Evolutionary conservation across 2,329 filamentous ascomycete species (phyloP).

Genomic region (Monilinia fructigena): DNA sequence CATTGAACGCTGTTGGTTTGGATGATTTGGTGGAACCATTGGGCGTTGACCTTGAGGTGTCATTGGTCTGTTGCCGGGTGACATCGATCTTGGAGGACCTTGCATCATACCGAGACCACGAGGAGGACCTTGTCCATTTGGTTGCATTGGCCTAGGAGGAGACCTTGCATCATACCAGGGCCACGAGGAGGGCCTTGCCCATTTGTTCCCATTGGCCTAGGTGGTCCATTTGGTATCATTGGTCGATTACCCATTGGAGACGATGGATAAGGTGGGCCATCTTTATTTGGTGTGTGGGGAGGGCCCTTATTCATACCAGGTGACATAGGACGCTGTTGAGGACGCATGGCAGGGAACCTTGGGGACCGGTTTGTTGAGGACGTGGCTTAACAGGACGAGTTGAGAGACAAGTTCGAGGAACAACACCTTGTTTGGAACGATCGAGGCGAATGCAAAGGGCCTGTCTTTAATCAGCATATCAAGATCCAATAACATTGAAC

Average conservation of each 20-base stretch:
- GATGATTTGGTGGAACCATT: slow-evolving; percentile 14
- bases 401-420: slow-evolving; percentile 89
- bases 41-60: slow-evolving; percentile 19
- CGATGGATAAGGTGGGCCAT: slow-evolving; percentile 9
- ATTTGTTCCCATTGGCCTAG: slow-evolving; percentile 27
- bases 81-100: slow-evolving; percentile 22
- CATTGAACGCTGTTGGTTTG: slow-evolving; percentile 23
- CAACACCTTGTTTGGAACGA: slow-evolving; percentile 87
- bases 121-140: slow-evolving; percentile 19
- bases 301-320: slow-evolving; percentile 29
- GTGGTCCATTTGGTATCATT: slow-evolving; percentile 29
- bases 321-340: slow-evolving; percentile 30
- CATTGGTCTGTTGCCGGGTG: slow-evolving; percentile 24
- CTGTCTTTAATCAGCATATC: slow-evolving; percentile 48
- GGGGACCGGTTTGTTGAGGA: slow-evolving; percentile 37
- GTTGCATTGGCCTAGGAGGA: slow-evolving; percentile 25
- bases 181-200: slow-evolving; percentile 26
- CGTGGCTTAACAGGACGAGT: slow-evolving; percentile 71
- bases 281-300: slow-evolving; percentile 16
- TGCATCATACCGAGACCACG: slow-evolving; percentile 12
- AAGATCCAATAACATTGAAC: background rate
- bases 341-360: slow-evolving; percentile 34
- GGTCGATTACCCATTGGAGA: slow-evolving; percentile 24
- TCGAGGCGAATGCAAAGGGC: slow-evolving; percentile 90
- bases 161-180: slow-evolving; percentile 25